Evolutionary conservation across 1,284 basidiomycete species (phyloP), one percentile per base, ranked within the genome.

Genomic region (Sporisorium scitamineum): DNA sequence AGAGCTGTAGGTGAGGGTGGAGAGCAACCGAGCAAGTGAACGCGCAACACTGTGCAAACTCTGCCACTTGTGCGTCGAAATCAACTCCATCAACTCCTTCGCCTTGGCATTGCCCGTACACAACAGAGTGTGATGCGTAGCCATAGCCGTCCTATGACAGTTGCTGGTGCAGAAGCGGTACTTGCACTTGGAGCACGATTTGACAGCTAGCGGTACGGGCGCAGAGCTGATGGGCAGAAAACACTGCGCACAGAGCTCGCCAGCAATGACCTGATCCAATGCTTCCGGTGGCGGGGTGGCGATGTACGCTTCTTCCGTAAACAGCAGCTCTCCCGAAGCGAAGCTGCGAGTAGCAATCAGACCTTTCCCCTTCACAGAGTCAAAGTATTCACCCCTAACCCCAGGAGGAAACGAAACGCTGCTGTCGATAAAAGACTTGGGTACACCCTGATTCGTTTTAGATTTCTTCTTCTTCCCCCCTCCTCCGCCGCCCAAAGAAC

Each of bases 131-230:
- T 94, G 93, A 9, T 89, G 89, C 59, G 88, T 88, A 0, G 88
- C 88, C 5, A 80, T 72, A 0, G 90, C 89, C 20, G 91, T 89
- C 8, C 88, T 84, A 16, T 90, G 88, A 82, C 94, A 95, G 0
- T 93, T 88, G 4, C 92, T 89, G 72, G 90, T 92, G 87, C 94
- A 95, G 87, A 94, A 95, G 42, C 90, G 87, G 9, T 90, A 89
- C 14, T 89, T 87, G 78, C 70, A 76, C 20, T 45, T 60, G 50
- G 32, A 8, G 39, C 78, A 80, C 34, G 42, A 44, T 41, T 71
- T 70, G 73, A 87, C 78, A 52, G 87, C 86, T 70, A 85, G 61
- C 80, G 79, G 29, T 14, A 85, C 54, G 22, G 63, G 62, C 26
- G 79, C 65, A 70, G 84, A 50, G 68, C 84, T 20, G n/a, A 77